phyloP scores from a whole-genome alignment of 768 basidiomycete species.

The Phylloporus sp. region DNA sequence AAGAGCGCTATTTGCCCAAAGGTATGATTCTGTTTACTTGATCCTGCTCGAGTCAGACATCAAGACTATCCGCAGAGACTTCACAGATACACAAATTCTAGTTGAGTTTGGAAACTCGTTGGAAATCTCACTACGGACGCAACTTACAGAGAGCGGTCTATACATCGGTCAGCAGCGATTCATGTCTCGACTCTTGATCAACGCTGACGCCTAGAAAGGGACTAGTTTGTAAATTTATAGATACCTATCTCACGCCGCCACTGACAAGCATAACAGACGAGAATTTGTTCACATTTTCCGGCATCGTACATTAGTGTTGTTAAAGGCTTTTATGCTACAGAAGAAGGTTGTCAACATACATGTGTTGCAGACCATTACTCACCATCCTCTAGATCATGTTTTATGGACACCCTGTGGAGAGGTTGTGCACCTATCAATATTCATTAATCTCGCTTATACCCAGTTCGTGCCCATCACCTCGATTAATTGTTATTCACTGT shows the following conservation, averaged over 20 bases:
- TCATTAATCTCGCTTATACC: slow-evolving; percentile 93
- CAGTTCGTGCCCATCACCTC: slow-evolving; percentile 38
- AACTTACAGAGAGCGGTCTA: slow-evolving; percentile 87
- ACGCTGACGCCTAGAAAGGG: slow-evolving; percentile 37
- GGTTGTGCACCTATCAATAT: slow-evolving; percentile 95
- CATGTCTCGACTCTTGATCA: background rate
- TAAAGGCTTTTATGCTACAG: slow-evolving; percentile 93
- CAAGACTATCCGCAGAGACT: slow-evolving; percentile 53
- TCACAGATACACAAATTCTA: slow-evolving; percentile 82
- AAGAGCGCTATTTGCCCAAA: slow-evolving; percentile 82
- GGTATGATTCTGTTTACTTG: slow-evolving; percentile 33
- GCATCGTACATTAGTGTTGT: slow-evolving; percentile 85
- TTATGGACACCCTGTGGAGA: slow-evolving; percentile 94
- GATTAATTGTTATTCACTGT: slow-evolving; percentile 2
- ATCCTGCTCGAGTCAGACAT: background rate
- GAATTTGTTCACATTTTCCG: slow-evolving; percentile 93
- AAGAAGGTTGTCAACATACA: slow-evolving; percentile 58
- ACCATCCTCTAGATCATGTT: slow-evolving; percentile 75
- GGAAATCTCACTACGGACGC: slow-evolving; percentile 68
- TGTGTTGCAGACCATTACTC: slow-evolving; percentile 5
- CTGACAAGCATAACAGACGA: slow-evolving; percentile 46
- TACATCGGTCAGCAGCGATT: slow-evolving; percentile 78
- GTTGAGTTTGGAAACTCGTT: slow-evolving; percentile 81
- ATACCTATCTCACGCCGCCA: background rate
- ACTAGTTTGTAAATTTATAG: slow-evolving; percentile 58